Evolutionary conservation across 768 basidiomycete species (phyloP).

Genomic region (Mycena pura): DNA sequence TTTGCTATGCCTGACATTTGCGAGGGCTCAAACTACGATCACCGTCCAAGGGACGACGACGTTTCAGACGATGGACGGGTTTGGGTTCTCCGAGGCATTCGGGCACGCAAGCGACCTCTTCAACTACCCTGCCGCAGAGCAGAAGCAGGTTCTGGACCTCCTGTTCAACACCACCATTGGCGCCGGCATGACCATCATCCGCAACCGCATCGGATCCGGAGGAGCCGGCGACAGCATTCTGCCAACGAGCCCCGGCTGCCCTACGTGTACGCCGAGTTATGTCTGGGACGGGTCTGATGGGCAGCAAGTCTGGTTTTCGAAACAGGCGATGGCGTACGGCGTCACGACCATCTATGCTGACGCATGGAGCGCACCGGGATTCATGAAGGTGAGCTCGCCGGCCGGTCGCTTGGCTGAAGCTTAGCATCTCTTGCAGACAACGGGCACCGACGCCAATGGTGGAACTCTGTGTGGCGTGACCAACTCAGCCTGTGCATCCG

Average conservation of each 20-base stretch:
- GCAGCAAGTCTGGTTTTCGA: constrained; percentile 15
- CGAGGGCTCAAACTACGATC: background rate
- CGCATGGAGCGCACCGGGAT: constrained; percentile 19
- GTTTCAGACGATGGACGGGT: constrained; percentile 23
- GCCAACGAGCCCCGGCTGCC: constrained; percentile 14
- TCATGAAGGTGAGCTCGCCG: constrained; percentile 14
- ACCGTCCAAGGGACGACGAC: constrained; percentile 11
- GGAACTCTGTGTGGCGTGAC: constrained; percentile 19
- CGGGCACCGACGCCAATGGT: constrained; percentile 2
- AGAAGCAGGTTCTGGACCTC: constrained; percentile 14
- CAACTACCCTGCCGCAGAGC: constrained; percentile 9
- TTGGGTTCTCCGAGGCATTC: constrained; percentile 20
- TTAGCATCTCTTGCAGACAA: background rate
- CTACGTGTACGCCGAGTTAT: constrained; percentile 4
- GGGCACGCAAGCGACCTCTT: constrained; percentile 18
- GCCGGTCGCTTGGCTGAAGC: background rate
- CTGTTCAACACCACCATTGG: constrained; percentile 15
- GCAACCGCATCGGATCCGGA: constrained; percentile 19
- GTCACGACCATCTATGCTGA: constrained; percentile 22
- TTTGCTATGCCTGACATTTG: background rate
- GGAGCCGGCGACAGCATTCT: constrained; percentile 12
- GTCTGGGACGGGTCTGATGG: constrained; percentile 7
- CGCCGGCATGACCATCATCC: constrained; percentile 20
- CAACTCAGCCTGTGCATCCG: constrained; percentile 3
- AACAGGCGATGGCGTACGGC: constrained; percentile 19